A percentile compares a stretch with the other conserved stretches of the same genome.
phyloP scores from a whole-genome alignment of 805 yeast species.

The Pichia heedii region DNA sequence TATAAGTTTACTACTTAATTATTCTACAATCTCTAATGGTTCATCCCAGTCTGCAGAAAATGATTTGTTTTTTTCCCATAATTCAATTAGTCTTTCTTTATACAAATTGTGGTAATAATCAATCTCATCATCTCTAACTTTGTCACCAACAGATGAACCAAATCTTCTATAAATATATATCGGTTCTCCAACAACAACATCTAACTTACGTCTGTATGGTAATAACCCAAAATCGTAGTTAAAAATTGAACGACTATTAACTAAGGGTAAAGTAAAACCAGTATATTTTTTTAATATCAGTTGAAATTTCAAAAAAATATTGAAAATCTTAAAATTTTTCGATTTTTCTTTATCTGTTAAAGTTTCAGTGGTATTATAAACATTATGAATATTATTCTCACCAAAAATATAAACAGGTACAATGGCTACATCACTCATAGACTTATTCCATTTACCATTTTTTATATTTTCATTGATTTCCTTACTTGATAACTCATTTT shows the following conservation, averaged over 20 bases:
- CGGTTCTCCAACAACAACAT: slow-evolving; percentile 68
- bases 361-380: slow-evolving; percentile 23
- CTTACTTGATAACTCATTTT: not conserved
- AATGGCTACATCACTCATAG: slow-evolving; percentile 54
- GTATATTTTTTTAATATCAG: slow-evolving; percentile 57
- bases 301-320: slow-evolving; percentile 46
- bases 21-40: slow-evolving; percentile 38
- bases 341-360: slow-evolving; percentile 2
- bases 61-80: slow-evolving; percentile 61
- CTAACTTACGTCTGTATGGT: slow-evolving; percentile 75
- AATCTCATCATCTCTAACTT: slow-evolving; percentile 36
- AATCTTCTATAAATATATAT: slow-evolving; percentile 28
- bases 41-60: slow-evolving; percentile 41
- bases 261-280: slow-evolving; percentile 85
- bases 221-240: slow-evolving; percentile 86
- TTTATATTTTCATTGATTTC: slow-evolving; percentile 4
- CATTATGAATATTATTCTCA: slow-evolving; percentile 55
- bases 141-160: slow-evolving; percentile 19
- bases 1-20: too few species aligned
- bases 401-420: slow-evolving; percentile 93
- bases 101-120: slow-evolving; percentile 68
- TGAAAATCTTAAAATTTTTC: slow-evolving; percentile 20
- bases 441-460: slow-evolving; percentile 6
- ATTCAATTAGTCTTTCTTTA: slow-evolving; percentile 47
- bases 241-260: slow-evolving; percentile 87